Conservation (phyloP, 2,329 filamentous ascomycete genomes). For the Talaromyces sp. region DNA sequence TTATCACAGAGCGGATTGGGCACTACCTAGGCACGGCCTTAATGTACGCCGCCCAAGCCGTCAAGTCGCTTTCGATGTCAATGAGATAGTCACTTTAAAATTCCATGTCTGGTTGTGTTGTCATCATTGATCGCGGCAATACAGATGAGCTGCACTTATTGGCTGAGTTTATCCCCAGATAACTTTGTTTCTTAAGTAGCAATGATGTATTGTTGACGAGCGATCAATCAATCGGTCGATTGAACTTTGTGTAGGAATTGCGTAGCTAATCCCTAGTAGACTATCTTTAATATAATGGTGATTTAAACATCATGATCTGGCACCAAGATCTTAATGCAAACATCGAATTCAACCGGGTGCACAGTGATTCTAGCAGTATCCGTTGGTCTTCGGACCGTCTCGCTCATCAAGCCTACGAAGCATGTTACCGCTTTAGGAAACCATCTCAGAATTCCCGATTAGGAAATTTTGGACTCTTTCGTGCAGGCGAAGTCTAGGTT, state of each 20-base stretch:
- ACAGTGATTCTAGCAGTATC: not conserved
- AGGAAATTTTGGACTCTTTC: slow-evolving; percentile 6
- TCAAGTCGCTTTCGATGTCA: not conserved
- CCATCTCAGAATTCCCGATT: slow-evolving; percentile 7
- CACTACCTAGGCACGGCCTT: not conserved
- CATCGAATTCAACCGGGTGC: not conserved
- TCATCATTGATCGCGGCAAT: not conserved
- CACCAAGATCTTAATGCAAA: not conserved
- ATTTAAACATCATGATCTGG: not conserved
- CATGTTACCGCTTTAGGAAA: slow-evolving; percentile 18
- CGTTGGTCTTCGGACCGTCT: not conserved
- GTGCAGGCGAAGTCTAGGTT: not conserved
- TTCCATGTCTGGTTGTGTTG: not conserved
- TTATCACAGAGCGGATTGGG: not conserved
- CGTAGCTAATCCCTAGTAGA: not conserved
- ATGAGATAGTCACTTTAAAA: not conserved
- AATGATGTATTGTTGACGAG: not conserved
- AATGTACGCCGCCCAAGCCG: not conserved
- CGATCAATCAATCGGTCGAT: not conserved
- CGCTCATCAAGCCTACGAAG: slow-evolving; percentile 11
- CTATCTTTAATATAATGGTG: not conserved
- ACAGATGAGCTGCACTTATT: not conserved
- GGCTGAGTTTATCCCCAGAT: not conserved
- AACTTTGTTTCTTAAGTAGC: not conserved
- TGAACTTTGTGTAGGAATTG: not conserved